These are phyloP conservation scores for Taiozyma sp. DNA, from an alignment of 1,139 yeast genomes.

Conservation along the genomic window DNA sequence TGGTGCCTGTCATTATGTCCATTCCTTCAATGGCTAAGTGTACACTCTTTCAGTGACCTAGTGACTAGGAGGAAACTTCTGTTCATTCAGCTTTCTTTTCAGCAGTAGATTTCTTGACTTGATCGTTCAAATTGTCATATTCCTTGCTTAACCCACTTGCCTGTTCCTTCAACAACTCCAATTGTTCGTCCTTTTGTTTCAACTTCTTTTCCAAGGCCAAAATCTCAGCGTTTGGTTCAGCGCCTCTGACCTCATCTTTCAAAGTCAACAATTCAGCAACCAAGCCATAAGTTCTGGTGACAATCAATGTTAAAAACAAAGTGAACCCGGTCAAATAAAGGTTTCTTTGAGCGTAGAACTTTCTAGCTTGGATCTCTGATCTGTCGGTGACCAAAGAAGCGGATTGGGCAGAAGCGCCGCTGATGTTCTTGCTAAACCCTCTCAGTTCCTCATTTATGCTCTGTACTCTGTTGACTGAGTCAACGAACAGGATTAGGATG, in stretches of 20 bases:
- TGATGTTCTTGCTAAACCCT: conserved; percentile 11
- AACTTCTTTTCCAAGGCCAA: conserved; percentile 49
- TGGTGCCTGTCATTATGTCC: no score
- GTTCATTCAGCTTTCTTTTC: background rate
- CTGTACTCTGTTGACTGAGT: conserved; percentile 81
- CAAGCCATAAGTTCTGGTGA: conserved; percentile 80
- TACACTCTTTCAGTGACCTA: background rate
- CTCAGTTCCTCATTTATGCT: conserved; percentile 62
- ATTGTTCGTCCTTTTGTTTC: conserved; percentile 56
- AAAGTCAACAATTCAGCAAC: conserved; percentile 73
- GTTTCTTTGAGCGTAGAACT: conserved; percentile 95
- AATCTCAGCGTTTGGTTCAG: conserved; percentile 31
- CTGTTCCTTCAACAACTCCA: conserved; percentile 66
- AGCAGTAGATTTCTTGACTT: conserved; percentile 10
- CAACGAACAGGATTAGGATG: conserved; percentile 79
- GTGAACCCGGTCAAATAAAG: conserved; percentile 96
- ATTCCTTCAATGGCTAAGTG: background rate
- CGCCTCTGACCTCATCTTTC: conserved; percentile 40
- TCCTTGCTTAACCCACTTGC: conserved; percentile 64
- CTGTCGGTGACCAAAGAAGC: conserved; percentile 40
- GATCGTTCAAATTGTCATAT: conserved; percentile 46
- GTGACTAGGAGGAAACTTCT: background rate
- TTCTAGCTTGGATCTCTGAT: conserved; percentile 80
- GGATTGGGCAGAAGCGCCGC: conserved; percentile 17
- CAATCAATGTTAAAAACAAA: conserved; percentile 78